Percentiles rank a stretch among this genome's conserved stretches.
Conservation (phyloP, 2,329 filamentous ascomycete genomes). For the Microdochium trichocladiopsis region DNA sequence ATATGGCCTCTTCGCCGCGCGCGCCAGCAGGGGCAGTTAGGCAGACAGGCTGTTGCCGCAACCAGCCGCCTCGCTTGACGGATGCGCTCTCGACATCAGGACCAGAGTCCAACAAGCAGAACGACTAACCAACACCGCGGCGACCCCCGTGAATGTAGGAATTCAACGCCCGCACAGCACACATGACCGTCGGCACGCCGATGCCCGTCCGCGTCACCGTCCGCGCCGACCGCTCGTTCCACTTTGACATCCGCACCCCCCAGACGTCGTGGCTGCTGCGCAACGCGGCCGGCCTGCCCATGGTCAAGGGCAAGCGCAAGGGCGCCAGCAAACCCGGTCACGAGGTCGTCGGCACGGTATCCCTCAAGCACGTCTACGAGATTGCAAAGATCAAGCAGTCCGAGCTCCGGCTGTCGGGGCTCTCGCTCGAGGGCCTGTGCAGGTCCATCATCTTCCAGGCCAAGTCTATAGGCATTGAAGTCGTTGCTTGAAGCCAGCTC, state of each 20-base stretch:
- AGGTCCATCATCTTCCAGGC: constrained; percentile 68
- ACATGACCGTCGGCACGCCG: constrained; percentile 75
- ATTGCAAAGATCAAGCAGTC: constrained; percentile 94
- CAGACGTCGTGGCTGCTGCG: constrained; percentile 89
- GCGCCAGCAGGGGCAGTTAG: neutral
- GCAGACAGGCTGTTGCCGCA: too few species aligned
- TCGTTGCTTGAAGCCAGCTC: constrained; percentile 58
- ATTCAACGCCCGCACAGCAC: constrained; percentile 90
- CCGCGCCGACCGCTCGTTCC: constrained; percentile 86
- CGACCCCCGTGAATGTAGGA: too few species aligned
- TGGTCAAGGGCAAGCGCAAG: constrained; percentile 70
- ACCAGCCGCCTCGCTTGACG: too few species aligned
- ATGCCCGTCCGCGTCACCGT: constrained; percentile 88
- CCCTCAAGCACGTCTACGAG: constrained; percentile 93
- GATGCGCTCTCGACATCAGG: too few species aligned
- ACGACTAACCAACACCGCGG: too few species aligned
- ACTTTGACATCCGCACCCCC: constrained; percentile 88
- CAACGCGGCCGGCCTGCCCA: constrained; percentile 69
- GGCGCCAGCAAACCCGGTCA: constrained; percentile 70
- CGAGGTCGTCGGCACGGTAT: constrained; percentile 77
- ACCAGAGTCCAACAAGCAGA: too few species aligned
- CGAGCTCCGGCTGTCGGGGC: constrained; percentile 65
- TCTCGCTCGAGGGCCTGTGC: constrained; percentile 65
- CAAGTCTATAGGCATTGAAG: constrained; percentile 66
- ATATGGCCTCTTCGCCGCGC: too few species aligned